Evolutionary conservation across 305 asterid species (phyloP).

Genomic region (Rubia occidens): DNA sequence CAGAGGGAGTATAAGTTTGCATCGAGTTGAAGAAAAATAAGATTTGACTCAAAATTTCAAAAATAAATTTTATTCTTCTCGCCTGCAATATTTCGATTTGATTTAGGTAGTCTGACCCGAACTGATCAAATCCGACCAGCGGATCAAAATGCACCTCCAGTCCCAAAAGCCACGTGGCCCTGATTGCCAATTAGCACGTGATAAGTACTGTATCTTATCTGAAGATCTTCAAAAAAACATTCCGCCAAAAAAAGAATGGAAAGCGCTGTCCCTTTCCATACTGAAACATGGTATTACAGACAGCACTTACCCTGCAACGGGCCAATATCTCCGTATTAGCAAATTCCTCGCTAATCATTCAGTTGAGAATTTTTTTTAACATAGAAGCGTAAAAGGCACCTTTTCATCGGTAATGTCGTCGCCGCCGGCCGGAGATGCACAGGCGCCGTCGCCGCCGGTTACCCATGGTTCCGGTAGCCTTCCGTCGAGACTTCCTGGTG

Average conservation of each 20-base stretch:
- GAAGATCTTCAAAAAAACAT: conserved; percentile 3
- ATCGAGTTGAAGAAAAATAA: no score
- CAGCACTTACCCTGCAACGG: neutral
- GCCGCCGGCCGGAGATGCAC: conserved; percentile 31
- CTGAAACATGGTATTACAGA: neutral
- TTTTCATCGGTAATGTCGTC: conserved; percentile 40
- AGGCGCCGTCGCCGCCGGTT: conserved; percentile 24
- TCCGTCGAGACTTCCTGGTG: conserved; percentile 24
- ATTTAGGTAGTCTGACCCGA: no score
- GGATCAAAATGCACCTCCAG: no score
- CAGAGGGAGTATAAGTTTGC: no score
- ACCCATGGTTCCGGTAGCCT: conserved; percentile 18
- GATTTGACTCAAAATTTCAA: no score
- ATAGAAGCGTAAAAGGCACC: neutral
- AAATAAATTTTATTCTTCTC: no score
- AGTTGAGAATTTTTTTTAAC: neutral
- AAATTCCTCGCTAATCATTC: neutral
- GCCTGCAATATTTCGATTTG: no score
- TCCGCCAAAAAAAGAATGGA: conserved; percentile 5
- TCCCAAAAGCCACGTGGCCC: no score
- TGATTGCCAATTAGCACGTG: neutral
- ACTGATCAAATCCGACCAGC: no score
- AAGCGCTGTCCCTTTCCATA: neutral
- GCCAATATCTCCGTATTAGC: neutral
- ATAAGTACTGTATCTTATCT: neutral